Evolutionary conservation across 495 filamentous ascomycete species (phyloP), one percentile per base, ranked within the genome.

Genomic region (Hypoxylon rickii): DNA sequence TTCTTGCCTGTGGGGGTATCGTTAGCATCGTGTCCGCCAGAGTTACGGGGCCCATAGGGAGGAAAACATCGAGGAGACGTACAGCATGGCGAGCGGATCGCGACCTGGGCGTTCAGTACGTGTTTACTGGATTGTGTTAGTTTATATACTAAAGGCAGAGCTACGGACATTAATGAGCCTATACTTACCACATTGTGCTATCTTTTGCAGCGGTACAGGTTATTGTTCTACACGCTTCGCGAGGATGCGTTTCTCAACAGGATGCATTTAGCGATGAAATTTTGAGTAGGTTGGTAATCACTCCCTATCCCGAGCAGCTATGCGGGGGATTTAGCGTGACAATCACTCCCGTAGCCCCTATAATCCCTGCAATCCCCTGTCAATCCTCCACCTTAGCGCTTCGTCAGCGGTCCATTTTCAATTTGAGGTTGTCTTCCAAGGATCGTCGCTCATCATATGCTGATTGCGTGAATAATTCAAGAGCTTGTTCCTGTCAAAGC

Each of bases 61-160:
- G 29, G 44, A 7, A 19, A 15, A 17, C 45, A 18, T 29, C 16
- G 11, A 8, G 36, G 18, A 40, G 29, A 76, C 86, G 63, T 81
- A 92, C 94, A 98, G 79, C 94, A 98, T 43, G 92, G 87, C 32
- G 91, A 92, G 54, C 94, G 88, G 77, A 98, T 93, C 47, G 93
- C 80, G 56, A 98, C 94, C 76, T 98, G 94, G 42, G 94, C 94
- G 78, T 98, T 98, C 67, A 98, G 85, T 64, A 98, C 77, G 79
- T 98, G 94, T 85, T 98, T 97, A 78, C 94, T n/a, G n/a, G n/a
- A n/a, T n/a, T n/a, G n/a, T n/a, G n/a, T n/a, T n/a, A n/a, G n/a
- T n/a, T n/a, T n/a, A n/a, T n/a, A n/a, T 67, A 13, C 1, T 6
- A 18, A 32, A 24, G 24, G 24, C 0, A n/a, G n/a, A n/a, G n/a